Percentiles rank a stretch among this genome's conserved stretches.
These are phyloP conservation scores for Pleurozium schreberi DNA, from an alignment of 225 moss, liverwort and hornwort species.

Conservation along the genomic window DNA sequence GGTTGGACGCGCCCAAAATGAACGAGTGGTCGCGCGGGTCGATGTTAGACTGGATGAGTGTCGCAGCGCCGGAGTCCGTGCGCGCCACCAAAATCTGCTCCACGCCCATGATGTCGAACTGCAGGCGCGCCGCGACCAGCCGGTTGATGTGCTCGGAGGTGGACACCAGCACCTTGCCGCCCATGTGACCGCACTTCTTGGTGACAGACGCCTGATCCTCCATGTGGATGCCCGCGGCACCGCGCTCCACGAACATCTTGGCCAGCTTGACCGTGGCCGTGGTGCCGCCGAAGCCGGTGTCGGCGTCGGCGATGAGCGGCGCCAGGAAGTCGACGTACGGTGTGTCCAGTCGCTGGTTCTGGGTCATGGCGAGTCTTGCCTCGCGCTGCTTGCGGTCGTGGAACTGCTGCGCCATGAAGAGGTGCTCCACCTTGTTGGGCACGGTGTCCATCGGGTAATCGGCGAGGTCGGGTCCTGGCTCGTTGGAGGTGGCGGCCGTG, in stretches of 20 bases:
- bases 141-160: conserved; percentile 81
- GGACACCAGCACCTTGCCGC: conserved; percentile 68
- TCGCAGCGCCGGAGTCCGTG: conserved; percentile 63
- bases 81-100: conserved; percentile 64
- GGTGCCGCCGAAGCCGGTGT: conserved; percentile 72
- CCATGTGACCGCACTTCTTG: conserved; percentile 86
- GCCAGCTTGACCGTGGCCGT: conserved; percentile 72
- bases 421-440: conserved; percentile 79
- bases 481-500: conserved; percentile 63
- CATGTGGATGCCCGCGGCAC: conserved; percentile 74
- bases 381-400: conserved; percentile 77
- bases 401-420: conserved; percentile 75
- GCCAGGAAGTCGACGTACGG: conserved; percentile 58
- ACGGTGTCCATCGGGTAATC: conserved; percentile 87
- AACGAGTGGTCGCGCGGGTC: conserved; percentile 59
- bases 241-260: conserved; percentile 78
- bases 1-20: conserved; percentile 55
- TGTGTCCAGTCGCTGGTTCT: background rate
- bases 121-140: conserved; percentile 53
- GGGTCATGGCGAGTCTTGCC: conserved; percentile 30
- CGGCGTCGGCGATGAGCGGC: conserved; percentile 66
- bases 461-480: conserved; percentile 77
- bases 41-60: conserved; percentile 67
- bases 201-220: conserved; percentile 73
- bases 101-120: conserved; percentile 84